A percentile compares a stretch with the other conserved stretches of the same genome.
These are phyloP conservation scores for Voacanga thouarsii DNA, from an alignment of 257 asterid genomes.

Conservation along the genomic window DNA sequence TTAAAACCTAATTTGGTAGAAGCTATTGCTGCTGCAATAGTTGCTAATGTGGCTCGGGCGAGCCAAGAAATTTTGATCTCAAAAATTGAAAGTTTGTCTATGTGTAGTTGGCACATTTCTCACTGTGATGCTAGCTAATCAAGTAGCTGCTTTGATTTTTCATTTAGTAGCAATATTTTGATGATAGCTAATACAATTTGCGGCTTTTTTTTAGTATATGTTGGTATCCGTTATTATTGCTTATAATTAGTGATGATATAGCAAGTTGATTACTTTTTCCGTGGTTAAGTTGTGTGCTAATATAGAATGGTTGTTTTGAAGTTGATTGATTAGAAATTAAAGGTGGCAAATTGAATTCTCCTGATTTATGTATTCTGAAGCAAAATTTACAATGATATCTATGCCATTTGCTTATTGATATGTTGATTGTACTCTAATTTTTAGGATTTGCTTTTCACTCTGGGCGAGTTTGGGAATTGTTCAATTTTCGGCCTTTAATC, in stretches of 20 bases:
- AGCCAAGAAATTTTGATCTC: conserved; percentile 81
- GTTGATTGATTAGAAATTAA: not conserved
- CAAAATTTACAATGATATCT: not conserved
- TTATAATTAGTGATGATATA: not conserved
- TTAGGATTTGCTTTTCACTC: not conserved
- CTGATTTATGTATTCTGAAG: not conserved
- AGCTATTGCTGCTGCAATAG: conserved; percentile 90
- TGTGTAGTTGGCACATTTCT: not conserved
- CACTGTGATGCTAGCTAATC: not conserved
- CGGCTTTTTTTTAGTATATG: not conserved
- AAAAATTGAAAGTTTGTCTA: conserved; percentile 60
- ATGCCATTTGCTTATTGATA: not conserved
- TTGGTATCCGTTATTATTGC: not conserved
- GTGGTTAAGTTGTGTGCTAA: not conserved
- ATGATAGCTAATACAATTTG: not conserved
- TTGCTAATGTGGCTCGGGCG: conserved; percentile 88
- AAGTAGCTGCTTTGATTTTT: conserved; percentile 2
- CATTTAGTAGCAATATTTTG: not conserved
- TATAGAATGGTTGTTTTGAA: not conserved
- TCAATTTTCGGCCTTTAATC: not conserved
- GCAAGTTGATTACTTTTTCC: not conserved
- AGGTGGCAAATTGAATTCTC: not conserved
- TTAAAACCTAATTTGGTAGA: conserved; percentile 65
- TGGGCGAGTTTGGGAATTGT: conserved; percentile 11
- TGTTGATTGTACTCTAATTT: not conserved